Base-by-base conservation (phyloP, 1,284 basidiomycete species). In the Ceratobasidium theobromae region DNA sequence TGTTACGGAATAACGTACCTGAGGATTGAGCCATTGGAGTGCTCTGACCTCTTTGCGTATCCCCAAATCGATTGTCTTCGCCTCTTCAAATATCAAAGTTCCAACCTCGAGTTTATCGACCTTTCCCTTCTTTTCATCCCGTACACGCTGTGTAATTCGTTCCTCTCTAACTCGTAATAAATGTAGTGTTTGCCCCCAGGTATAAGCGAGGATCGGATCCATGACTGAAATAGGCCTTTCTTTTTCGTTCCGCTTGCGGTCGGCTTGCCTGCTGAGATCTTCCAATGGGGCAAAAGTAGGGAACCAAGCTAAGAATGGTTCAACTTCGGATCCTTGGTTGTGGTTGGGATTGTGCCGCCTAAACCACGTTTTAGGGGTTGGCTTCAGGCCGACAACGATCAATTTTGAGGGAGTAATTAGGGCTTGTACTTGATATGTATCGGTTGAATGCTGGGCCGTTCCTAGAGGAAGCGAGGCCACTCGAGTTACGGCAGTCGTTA, bases 341-440 rank as follows among this genome's bases (percentile, higher is more conserved):
- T 82, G 82, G 30, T 81, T 79, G 5, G 91, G 84, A 70, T 65
- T 65, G 41, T 88, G 79, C 64, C 83, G 84, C 71, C 94, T 87
- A 74, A 91, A 91, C 94, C 95, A 98, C 0, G 96, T 99, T 72
- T 91, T 87, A 2, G 97, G 91, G 0, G 85, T 83, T 0, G 97
- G 97, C 73, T 94, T 95, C 70, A 99, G 76, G 1, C 94, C 95
- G 2, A 98, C 93, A 40, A 99, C 83, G 3, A 99, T 92, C 14
- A 99, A 79, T 74, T 99, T 99, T 25, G 87, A 83, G 0, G 92
- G 87, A 0, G 96, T 98, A 41, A 99, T 81, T 53, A 99, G 77
- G 0, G 95, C 95, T 30, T 94, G 82, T 33, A 98, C 80, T 53
- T 90, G 84, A 73, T 95, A 91, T n/a, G 79, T 73, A 74, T 99